Evolutionary conservation across 352 stramenopile genomes (phyloP).

Genomic region (Phytophthora nicotianae): DNA sequence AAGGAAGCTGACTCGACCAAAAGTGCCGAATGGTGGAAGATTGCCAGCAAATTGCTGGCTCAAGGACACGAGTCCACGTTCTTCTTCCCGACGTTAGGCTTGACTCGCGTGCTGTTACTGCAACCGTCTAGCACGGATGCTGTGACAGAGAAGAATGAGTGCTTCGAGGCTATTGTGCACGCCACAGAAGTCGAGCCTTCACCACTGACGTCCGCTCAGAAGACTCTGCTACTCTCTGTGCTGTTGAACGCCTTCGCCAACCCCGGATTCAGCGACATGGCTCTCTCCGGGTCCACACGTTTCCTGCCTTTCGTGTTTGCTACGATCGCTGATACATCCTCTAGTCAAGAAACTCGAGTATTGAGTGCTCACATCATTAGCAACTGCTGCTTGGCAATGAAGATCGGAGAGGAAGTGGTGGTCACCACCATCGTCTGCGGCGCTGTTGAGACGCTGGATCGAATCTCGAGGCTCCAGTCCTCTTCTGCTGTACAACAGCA

Average conservation of each 20-base stretch:
- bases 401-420: slow-evolving; percentile 71
- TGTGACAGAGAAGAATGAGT: slow-evolving; percentile 42
- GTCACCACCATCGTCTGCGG: slow-evolving; percentile 77
- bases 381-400: slow-evolving; percentile 74
- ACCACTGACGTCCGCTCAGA: slow-evolving; percentile 45
- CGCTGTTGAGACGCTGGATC: slow-evolving; percentile 68
- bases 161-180: slow-evolving; percentile 56
- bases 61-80: slow-evolving; percentile 36
- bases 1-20: slow-evolving; percentile 20
- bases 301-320: slow-evolving; percentile 78
- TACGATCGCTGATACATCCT: slow-evolving; percentile 45
- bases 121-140: slow-evolving; percentile 31
- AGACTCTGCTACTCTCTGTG: slow-evolving; percentile 61
- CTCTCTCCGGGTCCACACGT: slow-evolving; percentile 45
- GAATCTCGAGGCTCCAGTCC: slow-evolving; percentile 48
- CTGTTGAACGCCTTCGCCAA: slow-evolving; percentile 74
- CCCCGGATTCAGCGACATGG: slow-evolving; percentile 52
- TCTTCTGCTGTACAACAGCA: slow-evolving; percentile 39
- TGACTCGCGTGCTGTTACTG: slow-evolving; percentile 71
- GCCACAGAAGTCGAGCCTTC: slow-evolving; percentile 40
- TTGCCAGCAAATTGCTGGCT: slow-evolving; percentile 51
- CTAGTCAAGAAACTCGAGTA: slow-evolving; percentile 48
- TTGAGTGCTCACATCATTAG: slow-evolving; percentile 66
- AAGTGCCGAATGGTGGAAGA: slow-evolving; percentile 45
- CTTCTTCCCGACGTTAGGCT: slow-evolving; percentile 61